phyloP scores from a whole-genome alignment of 768 basidiomycete species.

The Kwoniella mangroviensis region DNA sequence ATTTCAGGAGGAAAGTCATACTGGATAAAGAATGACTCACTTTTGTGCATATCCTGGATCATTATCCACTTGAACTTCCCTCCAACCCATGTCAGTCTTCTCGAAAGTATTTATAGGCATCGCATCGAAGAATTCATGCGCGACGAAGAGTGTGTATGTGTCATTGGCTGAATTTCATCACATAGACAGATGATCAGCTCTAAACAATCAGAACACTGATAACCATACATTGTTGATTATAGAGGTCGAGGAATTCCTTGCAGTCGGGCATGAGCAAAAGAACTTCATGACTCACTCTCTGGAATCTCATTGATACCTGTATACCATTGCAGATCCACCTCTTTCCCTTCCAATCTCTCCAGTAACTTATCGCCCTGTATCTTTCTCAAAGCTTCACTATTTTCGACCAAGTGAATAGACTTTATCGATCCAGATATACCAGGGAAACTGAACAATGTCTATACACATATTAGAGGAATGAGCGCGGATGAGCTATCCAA shows the following conservation, averaged over 20 bases:
- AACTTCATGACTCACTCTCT: constrained; percentile 57
- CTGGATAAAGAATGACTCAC: constrained; percentile 23
- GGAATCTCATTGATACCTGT: constrained; percentile 72
- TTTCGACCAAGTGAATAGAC: constrained; percentile 79
- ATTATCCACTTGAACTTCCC: constrained; percentile 75
- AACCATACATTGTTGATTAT: too few species aligned
- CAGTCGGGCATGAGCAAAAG: too few species aligned
- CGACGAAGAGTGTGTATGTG: constrained; percentile 80
- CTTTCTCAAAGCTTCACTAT: constrained; percentile 69
- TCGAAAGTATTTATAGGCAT: constrained; percentile 88
- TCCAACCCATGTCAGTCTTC: constrained; percentile 79
- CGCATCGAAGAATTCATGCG: constrained; percentile 98
- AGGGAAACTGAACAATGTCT: constrained; percentile 48
- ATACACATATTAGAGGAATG: too few species aligned
- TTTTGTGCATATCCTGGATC: constrained; percentile 56
- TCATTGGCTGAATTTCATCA: too few species aligned
- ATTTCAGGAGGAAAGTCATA: neutral
- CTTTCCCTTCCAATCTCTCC: constrained; percentile 29
- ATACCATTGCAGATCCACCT: constrained; percentile 68
- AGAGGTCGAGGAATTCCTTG: too few species aligned
- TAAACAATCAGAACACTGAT: too few species aligned
- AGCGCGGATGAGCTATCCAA: neutral
- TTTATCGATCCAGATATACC: constrained; percentile 53
- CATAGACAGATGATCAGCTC: too few species aligned
- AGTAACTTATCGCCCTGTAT: constrained; percentile 67